phyloP scores from a whole-genome alignment of 257 asterid species.

The Paraleonurus japonicus region DNA sequence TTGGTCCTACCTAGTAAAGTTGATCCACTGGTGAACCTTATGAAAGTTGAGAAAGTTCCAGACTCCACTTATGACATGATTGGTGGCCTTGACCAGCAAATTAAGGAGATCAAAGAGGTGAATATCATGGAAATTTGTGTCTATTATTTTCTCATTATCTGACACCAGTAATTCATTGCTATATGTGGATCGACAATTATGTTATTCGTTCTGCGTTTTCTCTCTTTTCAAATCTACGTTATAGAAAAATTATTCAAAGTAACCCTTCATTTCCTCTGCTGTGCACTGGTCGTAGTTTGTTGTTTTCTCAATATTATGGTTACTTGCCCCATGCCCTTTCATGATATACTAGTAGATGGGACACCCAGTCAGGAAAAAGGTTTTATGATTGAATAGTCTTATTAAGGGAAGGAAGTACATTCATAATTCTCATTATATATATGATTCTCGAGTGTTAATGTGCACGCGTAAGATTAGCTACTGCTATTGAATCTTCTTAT shows the following conservation, averaged over 20 bases:
- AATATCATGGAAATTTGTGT: neutral
- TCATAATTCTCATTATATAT: neutral
- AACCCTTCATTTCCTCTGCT: neutral
- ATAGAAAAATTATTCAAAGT: neutral
- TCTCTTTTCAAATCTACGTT: neutral
- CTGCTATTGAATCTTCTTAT: neutral
- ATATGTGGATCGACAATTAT: neutral
- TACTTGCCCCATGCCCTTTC: neutral
- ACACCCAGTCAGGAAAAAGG: neutral
- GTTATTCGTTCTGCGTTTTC: neutral
- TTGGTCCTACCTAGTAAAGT: conserved; percentile 89
- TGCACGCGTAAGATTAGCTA: neutral
- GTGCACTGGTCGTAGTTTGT: neutral
- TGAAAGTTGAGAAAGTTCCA: conserved; percentile 98
- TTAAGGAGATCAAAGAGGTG: conserved; percentile 95
- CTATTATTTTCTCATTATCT: conserved; percentile 10
- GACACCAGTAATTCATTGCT: neutral
- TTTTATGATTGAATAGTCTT: neutral
- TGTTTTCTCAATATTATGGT: neutral
- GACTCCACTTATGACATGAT: conserved; percentile 99
- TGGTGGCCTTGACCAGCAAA: conserved; percentile 99
- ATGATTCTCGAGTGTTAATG: neutral
- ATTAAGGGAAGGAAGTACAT: neutral
- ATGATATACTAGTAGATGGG: neutral
- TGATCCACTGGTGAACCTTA: conserved; percentile 90